These are phyloP conservation scores for Suillus subaureus DNA, from an alignment of 768 basidiomycete species.

Conservation along the genomic window DNA sequence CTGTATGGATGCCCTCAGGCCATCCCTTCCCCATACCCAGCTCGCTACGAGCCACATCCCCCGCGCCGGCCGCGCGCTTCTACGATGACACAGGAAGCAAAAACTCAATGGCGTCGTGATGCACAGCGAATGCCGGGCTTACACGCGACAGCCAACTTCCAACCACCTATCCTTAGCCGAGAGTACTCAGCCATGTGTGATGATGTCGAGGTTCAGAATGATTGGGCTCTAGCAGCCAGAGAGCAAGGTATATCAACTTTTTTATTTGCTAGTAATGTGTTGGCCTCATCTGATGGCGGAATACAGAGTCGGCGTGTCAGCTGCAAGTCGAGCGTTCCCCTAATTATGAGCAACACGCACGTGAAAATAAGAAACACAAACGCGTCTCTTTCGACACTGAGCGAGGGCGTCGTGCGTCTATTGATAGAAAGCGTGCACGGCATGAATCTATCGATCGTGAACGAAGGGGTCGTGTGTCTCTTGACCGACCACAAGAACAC, in stretches of 20 bases:
- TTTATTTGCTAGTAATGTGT: background rate
- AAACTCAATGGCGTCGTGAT: background rate
- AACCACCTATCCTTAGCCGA: constrained; percentile 8
- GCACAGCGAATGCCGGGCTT: background rate
- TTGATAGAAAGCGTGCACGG: constrained; percentile 1
- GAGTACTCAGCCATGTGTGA: constrained; percentile 3
- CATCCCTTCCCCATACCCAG: too few relatives aligned
- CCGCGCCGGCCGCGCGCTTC: background rate
- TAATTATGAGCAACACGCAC: constrained; percentile 7
- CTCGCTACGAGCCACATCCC: background rate
- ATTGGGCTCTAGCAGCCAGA: background rate
- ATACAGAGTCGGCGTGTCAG: constrained; percentile 9
- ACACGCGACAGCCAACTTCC: background rate
- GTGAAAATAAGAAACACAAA: constrained; percentile 4
- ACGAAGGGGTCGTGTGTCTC: background rate
- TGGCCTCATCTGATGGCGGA: constrained; percentile 3
- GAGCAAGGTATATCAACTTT: constrained; percentile 13
- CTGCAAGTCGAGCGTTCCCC: constrained; percentile 1
- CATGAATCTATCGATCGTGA: constrained; percentile 2
- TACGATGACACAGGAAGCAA: background rate
- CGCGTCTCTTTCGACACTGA: background rate
- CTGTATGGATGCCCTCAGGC: background rate
- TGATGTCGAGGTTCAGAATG: constrained; percentile 3
- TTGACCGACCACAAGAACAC: constrained; percentile 5
- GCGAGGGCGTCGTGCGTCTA: background rate